A percentile compares a stretch with the other conserved stretches of the same genome.
Conservation (phyloP, 768 basidiomycete genomes). For the Amanita molliuscula region DNA sequence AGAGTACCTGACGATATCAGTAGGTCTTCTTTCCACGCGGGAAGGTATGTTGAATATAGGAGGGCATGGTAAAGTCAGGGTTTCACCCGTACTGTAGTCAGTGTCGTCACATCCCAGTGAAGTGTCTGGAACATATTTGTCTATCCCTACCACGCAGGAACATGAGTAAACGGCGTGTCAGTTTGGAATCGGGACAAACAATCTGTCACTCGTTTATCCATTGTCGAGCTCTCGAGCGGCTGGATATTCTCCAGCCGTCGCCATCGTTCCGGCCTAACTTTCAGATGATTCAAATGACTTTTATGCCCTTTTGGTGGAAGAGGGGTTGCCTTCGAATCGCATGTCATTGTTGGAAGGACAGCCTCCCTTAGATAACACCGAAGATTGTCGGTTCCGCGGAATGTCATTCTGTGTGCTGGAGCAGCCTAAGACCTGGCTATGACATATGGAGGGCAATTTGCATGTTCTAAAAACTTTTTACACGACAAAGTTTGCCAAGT, state of each 20-base stretch:
- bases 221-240: slow-evolving; percentile 22
- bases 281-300: slow-evolving; percentile 33
- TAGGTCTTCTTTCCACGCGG: slow-evolving; percentile 24
- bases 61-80: slow-evolving; percentile 33
- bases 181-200: slow-evolving; percentile 19
- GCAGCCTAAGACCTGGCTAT: background rate
- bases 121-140: slow-evolving; percentile 22
- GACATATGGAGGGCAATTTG: background rate
- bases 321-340: slow-evolving; percentile 18
- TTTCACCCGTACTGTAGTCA: slow-evolving; percentile 28
- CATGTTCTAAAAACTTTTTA: background rate
- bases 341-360: slow-evolving; percentile 31
- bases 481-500: background rate
- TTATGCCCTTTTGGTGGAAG: slow-evolving; percentile 31
- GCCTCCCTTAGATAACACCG: slow-evolving; percentile 36
- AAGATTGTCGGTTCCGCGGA: slow-evolving; percentile 31
- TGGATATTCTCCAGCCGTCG: slow-evolving; percentile 43
- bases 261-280: slow-evolving; percentile 36
- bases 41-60: slow-evolving; percentile 24
- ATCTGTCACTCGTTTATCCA: slow-evolving; percentile 22
- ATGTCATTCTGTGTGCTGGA: slow-evolving; percentile 10
- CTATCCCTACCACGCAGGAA: slow-evolving; percentile 23
- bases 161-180: too few species aligned
- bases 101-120: slow-evolving; percentile 25
- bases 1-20: slow-evolving; percentile 32